Percentiles rank a stretch among this genome's conserved stretches.
Evolutionary conservation across 768 basidiomycete genomes (phyloP).

Genomic region (Suillus subaureus): DNA sequence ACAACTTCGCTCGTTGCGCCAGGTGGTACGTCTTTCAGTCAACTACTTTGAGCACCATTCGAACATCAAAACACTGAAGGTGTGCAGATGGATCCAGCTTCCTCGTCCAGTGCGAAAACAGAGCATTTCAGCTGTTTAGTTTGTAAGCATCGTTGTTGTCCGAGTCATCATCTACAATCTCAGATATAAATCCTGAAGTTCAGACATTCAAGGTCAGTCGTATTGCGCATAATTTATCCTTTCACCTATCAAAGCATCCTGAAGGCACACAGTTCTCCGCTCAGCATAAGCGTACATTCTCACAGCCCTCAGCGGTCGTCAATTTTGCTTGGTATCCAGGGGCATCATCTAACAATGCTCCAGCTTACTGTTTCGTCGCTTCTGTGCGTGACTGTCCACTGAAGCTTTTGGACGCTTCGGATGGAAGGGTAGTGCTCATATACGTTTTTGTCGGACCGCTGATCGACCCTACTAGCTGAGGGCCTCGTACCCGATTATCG

Average conservation of each 20-base stretch:
- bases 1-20: conserved; percentile 56
- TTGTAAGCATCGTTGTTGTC: conserved; percentile 35
- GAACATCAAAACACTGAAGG: conserved; percentile 41
- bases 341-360: conserved; percentile 57
- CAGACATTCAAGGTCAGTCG: not conserved
- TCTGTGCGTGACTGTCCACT: conserved; percentile 87
- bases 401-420: conserved; percentile 77
- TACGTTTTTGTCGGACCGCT: not conserved
- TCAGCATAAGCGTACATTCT: conserved; percentile 31
- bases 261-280: not conserved
- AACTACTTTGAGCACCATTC: not conserved
- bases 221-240: too few species aligned
- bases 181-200: not conserved
- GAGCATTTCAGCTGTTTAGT: conserved; percentile 57
- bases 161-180: not conserved
- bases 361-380: conserved; percentile 80
- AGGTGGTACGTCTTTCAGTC: conserved; percentile 49
- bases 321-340: conserved; percentile 87
- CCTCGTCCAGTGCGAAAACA: conserved; percentile 72
- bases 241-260: not conserved
- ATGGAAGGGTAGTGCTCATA: conserved; percentile 60
- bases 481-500: conserved; percentile 89
- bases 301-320: conserved; percentile 71
- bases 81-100: conserved; percentile 72
- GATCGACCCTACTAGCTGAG: conserved; percentile 56